phyloP scores from a whole-genome alignment of 139 green algal genomes.

The Tetradesmus obliquus region DNA sequence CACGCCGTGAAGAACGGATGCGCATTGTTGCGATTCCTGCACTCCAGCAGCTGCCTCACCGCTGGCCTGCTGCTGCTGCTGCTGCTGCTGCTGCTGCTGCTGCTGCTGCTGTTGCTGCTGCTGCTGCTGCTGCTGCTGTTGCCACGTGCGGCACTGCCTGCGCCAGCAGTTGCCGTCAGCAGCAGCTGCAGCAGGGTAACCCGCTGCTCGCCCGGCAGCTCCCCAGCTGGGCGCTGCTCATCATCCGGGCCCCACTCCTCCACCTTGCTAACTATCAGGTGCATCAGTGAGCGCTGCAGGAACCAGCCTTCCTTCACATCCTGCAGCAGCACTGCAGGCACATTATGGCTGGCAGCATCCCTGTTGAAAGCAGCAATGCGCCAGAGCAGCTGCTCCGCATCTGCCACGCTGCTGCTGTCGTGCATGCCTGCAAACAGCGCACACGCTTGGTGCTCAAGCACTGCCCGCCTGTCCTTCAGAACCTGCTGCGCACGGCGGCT shows the following conservation, averaged over 20 bases:
- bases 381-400: background rate
- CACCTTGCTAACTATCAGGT: conserved; percentile 9
- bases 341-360: background rate
- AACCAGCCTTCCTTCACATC: conserved; percentile 13
- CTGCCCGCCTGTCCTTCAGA: background rate
- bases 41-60: background rate
- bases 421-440: conserved; percentile 17
- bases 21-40: background rate
- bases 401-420: background rate
- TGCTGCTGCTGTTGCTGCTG: too few species aligned
- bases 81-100: background rate
- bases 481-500: too few species aligned
- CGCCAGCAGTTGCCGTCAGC: too few species aligned
- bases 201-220: background rate
- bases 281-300: background rate
- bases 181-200: background rate
- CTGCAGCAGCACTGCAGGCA: background rate
- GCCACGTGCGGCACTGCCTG: too few species aligned
- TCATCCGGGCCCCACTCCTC: background rate
- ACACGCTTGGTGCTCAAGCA: background rate
- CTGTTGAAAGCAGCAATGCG: background rate
- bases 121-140: too few species aligned
- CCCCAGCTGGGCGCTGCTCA: background rate
- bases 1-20: background rate
- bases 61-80: background rate